A percentile compares a stretch with the other conserved stretches of the same genome.
phyloP scores from a whole-genome alignment of 2,329 filamentous ascomycete species.

The Metarhizium anisopliae region DNA sequence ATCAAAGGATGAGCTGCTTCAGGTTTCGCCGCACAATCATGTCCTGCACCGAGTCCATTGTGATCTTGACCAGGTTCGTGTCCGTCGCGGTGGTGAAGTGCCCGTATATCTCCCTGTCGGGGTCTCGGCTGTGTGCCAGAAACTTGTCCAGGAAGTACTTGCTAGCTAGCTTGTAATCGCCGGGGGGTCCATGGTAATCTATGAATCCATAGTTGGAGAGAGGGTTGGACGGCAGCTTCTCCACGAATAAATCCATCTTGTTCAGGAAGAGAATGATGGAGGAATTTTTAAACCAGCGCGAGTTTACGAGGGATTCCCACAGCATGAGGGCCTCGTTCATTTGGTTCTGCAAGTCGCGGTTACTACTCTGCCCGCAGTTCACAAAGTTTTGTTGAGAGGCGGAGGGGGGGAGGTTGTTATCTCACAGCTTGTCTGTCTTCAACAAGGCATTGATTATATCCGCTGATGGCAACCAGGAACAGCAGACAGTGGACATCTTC shows the following conservation, averaged over 20 bases:
- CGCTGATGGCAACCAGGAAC: constrained; percentile 90
- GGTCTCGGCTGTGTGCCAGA: constrained; percentile 62
- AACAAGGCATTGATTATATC: constrained; percentile 91
- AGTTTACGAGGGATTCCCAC: constrained; percentile 79
- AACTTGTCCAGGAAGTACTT: constrained; percentile 81
- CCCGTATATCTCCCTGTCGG: constrained; percentile 54
- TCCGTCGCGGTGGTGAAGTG: constrained; percentile 55
- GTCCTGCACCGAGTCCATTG: constrained; percentile 78
- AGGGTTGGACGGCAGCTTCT: constrained; percentile 62
- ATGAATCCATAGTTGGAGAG: constrained; percentile 68
- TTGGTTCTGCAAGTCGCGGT: constrained; percentile 55
- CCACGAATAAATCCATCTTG: constrained; percentile 79
- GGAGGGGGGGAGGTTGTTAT: neutral
- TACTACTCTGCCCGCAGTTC: too few species aligned
- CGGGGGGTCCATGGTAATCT: constrained; percentile 64
- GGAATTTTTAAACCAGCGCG: constrained; percentile 76
- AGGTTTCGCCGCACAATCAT: constrained; percentile 82
- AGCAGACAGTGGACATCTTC: constrained; percentile 88
- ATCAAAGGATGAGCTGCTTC: constrained; percentile 57
- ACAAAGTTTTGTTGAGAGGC: too few species aligned
- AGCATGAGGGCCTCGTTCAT: constrained; percentile 86
- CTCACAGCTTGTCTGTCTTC: constrained; percentile 53
- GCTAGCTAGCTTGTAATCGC: constrained; percentile 64
- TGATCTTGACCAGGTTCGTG: constrained; percentile 73
- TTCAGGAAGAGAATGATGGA: constrained; percentile 78